A percentile compares a stretch with the other conserved stretches of the same genome.
Conservation (phyloP, 2,329 filamentous ascomycete species). For the Hypomyces perniciosus region DNA sequence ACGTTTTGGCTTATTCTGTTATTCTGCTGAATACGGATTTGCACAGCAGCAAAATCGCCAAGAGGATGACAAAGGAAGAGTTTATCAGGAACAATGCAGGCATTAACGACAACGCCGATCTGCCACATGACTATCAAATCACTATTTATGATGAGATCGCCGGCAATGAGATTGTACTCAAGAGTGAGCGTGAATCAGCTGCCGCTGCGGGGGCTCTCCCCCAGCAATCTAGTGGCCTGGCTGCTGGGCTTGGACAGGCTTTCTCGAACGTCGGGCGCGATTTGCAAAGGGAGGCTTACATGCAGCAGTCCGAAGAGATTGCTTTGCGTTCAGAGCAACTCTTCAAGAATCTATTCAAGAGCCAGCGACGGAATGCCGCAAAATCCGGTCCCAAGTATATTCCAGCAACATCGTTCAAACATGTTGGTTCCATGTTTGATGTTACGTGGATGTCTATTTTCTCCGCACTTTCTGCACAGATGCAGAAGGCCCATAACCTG, state of each 20-base stretch:
- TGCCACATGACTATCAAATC: conserved; percentile 86
- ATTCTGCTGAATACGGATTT: conserved; percentile 95
- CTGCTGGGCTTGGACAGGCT: conserved; percentile 79
- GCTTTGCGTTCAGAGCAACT: conserved; percentile 67
- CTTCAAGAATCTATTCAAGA: conserved; percentile 88
- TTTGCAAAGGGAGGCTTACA: conserved; percentile 84
- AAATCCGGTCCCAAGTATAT: conserved; percentile 72
- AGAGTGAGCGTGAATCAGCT: conserved; percentile 84
- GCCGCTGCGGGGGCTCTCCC: conserved; percentile 65
- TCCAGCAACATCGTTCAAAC: conserved; percentile 85
- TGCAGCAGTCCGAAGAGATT: conserved; percentile 94
- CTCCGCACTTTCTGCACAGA: conserved; percentile 85
- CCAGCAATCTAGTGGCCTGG: conserved; percentile 61
- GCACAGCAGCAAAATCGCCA: conserved; percentile 78
- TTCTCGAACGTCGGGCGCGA: conserved; percentile 89
- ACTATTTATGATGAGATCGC: conserved; percentile 90
- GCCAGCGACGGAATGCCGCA: conserved; percentile 73
- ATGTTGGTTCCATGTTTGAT: conserved; percentile 97
- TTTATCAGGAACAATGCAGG: conserved; percentile 99
- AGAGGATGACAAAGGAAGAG: conserved; percentile 90
- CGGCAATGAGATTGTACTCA: conserved; percentile 86
- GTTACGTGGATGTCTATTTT: conserved; percentile 99
- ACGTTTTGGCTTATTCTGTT: conserved; percentile 92
- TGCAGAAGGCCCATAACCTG: conserved; percentile 87
- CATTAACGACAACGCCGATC: conserved; percentile 92